Percentiles rank a stretch among this genome's conserved stretches.
These are phyloP conservation scores for Monosporozyma solicola DNA, from an alignment of 805 yeast genomes.

Conservation along the genomic window DNA sequence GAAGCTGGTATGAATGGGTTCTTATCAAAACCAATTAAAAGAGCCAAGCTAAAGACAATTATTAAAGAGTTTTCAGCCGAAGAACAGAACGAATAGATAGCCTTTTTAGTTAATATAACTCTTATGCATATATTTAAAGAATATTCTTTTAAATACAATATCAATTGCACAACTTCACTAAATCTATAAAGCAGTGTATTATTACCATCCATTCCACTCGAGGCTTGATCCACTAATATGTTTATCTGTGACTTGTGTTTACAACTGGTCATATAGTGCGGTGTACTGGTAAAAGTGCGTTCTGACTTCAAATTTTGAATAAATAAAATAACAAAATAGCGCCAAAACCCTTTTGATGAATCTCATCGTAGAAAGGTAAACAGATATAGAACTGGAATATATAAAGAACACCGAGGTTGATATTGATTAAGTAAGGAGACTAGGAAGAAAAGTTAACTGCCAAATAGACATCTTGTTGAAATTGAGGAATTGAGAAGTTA, in stretches of 20 bases:
- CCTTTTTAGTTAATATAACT: background rate
- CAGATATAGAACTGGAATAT: background rate
- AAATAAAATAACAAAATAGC: background rate
- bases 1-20: conserved; percentile 92
- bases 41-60: conserved; percentile 56
- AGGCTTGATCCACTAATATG: no score
- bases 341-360: background rate
- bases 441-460: no score
- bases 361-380: background rate
- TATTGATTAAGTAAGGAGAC: no score
- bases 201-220: no score
- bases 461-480: background rate
- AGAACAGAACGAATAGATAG: background rate
- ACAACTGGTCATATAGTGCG: background rate
- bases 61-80: conserved; percentile 28
- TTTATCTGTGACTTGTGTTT: background rate
- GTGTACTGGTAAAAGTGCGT: no score
- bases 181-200: no score
- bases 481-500: background rate
- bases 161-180: background rate
- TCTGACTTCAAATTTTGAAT: background rate
- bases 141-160: background rate
- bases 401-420: background rate
- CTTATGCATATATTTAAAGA: conserved; percentile 18
- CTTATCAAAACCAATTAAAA: conserved; percentile 76